Conservation (phyloP, 768 basidiomycete genomes). For the Agrocybe pediades region DNA sequence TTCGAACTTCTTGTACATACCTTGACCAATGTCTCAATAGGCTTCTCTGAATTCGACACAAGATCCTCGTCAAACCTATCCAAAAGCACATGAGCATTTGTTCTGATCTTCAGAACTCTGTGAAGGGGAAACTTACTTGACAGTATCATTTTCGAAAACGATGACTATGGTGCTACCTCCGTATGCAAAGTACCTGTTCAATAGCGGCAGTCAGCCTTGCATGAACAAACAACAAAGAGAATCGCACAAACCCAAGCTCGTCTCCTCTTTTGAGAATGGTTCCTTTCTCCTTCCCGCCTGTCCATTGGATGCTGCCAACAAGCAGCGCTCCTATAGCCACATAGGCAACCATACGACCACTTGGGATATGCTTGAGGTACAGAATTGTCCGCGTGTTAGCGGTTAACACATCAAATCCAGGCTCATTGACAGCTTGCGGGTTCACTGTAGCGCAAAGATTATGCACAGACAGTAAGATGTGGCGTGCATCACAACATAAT, state of each 20-base stretch:
- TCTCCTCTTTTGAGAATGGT: slow-evolving; percentile 60
- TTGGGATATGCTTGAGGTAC: slow-evolving; percentile 47
- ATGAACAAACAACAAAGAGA: not conserved
- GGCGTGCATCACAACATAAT: too few relatives aligned
- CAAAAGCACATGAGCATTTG: not conserved
- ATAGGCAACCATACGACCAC: slow-evolving; percentile 57
- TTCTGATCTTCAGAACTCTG: not conserved
- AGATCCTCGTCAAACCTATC: slow-evolving; percentile 64
- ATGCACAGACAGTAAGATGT: not conserved
- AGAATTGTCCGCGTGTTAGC: slow-evolving; percentile 62
- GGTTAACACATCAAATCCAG: slow-evolving; percentile 63
- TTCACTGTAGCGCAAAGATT: slow-evolving; percentile 47
- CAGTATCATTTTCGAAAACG: slow-evolving; percentile 55
- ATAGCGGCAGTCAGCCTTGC: not conserved
- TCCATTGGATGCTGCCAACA: slow-evolving; percentile 76
- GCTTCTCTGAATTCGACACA: slow-evolving; percentile 48
- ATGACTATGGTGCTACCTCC: slow-evolving; percentile 75
- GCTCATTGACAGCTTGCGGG: slow-evolving; percentile 76
- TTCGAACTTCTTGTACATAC: slow-evolving; percentile 28
- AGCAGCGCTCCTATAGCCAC: slow-evolving; percentile 83
- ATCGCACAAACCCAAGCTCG: slow-evolving; percentile 48
- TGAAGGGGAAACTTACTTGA: slow-evolving; percentile 40
- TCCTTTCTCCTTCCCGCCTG: slow-evolving; percentile 44
- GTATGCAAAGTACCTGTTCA: slow-evolving; percentile 61
- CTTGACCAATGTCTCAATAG: slow-evolving; percentile 71